phyloP scores from a whole-genome alignment of 805 yeast species.

The Lachancea fermentati region DNA sequence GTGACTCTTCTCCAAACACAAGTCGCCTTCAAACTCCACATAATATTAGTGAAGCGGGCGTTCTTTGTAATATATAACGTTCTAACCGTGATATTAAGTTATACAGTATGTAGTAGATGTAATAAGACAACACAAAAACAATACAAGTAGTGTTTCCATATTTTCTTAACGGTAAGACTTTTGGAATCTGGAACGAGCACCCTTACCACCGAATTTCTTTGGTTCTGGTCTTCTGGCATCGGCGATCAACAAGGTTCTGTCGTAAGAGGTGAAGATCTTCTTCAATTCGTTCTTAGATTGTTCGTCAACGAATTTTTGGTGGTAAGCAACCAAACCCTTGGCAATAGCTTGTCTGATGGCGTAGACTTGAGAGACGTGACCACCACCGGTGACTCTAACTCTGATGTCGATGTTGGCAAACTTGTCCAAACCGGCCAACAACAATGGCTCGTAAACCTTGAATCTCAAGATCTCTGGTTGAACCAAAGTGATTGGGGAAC shows the following conservation, averaged over 20 bases:
- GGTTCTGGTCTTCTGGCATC: slow-evolving; percentile 99
- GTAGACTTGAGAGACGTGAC: slow-evolving; percentile 99
- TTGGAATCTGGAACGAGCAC: slow-evolving; percentile 99
- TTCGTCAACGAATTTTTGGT: slow-evolving; percentile 99
- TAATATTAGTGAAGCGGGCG: not conserved
- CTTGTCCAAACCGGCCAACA: slow-evolving; percentile 97
- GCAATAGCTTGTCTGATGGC: slow-evolving; percentile 99
- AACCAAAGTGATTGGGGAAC: slow-evolving; percentile 98
- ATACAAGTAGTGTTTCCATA: slow-evolving; percentile 13
- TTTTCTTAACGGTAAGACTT: slow-evolving; percentile 93
- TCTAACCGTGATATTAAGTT: slow-evolving; percentile 30
- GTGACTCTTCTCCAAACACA: too few relatives aligned
- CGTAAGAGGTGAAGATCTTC: slow-evolving; percentile 95
- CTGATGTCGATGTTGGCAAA: slow-evolving; percentile 98
- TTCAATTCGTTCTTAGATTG: slow-evolving; percentile 99
- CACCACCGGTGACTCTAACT: slow-evolving; percentile 99
- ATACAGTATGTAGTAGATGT: slow-evolving; percentile 25
- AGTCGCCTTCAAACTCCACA: too few relatives aligned
- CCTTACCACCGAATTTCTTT: slow-evolving; percentile 99
- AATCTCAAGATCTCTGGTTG: slow-evolving; percentile 98
- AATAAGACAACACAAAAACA: slow-evolving; percentile 15
- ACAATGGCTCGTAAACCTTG: slow-evolving; percentile 99
- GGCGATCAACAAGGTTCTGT: slow-evolving; percentile 99
- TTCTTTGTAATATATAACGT: slow-evolving; percentile 15
- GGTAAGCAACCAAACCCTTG: slow-evolving; percentile 99